Conservation (phyloP, 2,329 filamentous ascomycete species). For the Stachybotrys echinatus region DNA sequence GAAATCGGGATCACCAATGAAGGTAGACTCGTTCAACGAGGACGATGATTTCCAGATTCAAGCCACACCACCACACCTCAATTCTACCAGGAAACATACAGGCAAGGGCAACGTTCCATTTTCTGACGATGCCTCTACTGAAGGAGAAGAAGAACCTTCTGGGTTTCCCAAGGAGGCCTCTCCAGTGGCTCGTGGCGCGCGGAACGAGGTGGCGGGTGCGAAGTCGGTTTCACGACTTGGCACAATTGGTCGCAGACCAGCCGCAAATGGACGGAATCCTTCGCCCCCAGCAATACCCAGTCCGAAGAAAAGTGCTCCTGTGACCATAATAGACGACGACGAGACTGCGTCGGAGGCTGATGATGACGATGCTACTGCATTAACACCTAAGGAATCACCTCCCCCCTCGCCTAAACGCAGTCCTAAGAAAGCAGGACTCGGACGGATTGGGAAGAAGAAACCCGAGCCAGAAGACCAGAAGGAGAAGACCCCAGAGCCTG, state of each 20-base stretch:
- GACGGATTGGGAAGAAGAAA: conserved; percentile 34
- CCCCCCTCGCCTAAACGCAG: conserved; percentile 15
- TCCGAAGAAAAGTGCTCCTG: conserved; percentile 2
- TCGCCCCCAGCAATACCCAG: conserved; percentile 14
- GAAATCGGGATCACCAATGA: conserved; percentile 9
- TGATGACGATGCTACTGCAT: conserved; percentile 22
- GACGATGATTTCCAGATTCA: conserved; percentile 49
- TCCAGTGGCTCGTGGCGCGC: conserved; percentile 3
- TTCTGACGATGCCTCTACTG: conserved; percentile 24
- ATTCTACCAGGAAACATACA: conserved; percentile 16
- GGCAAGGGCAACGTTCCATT: conserved; percentile 1
- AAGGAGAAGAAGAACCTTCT: conserved; percentile 20
- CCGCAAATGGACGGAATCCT: conserved; percentile 11
- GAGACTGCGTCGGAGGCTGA: conserved; percentile 42
- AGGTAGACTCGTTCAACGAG: conserved; percentile 19
- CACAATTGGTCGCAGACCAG: conserved; percentile 22
- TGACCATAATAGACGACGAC: conserved; percentile 18
- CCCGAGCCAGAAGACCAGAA: conserved; percentile 10
- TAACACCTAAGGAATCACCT: conserved; percentile 12
- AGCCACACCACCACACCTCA: conserved; percentile 36
- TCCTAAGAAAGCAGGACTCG: conserved; percentile 27
- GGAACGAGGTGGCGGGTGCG: neutral
- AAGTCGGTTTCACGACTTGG: conserved; percentile 23
- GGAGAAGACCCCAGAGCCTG: conserved; percentile 4
- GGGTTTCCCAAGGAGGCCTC: neutral